phyloP scores from a whole-genome alignment of 768 basidiomycete genomes.

The Lentinula sp. region DNA sequence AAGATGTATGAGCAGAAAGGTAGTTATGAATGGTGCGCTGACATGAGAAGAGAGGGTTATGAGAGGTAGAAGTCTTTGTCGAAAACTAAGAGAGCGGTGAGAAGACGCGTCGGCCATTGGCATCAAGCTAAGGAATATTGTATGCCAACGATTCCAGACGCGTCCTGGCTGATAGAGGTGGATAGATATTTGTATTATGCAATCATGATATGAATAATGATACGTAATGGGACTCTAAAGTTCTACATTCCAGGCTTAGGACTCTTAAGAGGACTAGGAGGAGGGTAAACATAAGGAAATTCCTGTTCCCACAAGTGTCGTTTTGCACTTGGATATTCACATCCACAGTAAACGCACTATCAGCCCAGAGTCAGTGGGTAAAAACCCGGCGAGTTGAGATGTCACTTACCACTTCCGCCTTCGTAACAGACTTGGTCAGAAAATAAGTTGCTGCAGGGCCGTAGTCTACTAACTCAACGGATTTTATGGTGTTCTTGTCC shows the following conservation, averaged over 20 bases:
- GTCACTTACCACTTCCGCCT: neutral
- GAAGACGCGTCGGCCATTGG: neutral
- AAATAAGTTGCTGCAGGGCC: neutral
- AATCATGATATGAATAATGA: too few species aligned
- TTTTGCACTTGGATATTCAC: neutral
- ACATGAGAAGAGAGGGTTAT: slow-evolving; percentile 60
- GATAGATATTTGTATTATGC: too few species aligned
- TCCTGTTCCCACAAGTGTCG: neutral
- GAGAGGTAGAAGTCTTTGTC: slow-evolving; percentile 11
- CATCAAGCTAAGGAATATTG: too few species aligned
- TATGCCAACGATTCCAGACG: too few species aligned
- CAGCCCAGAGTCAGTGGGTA: neutral
- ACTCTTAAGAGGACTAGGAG: too few species aligned
- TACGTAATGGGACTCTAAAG: too few species aligned
- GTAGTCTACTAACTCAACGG: neutral
- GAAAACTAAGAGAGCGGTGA: neutral
- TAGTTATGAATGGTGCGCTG: slow-evolving; percentile 70
- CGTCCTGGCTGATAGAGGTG: too few species aligned
- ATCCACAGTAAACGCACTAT: neutral
- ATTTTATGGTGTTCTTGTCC: neutral
- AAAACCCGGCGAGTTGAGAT: neutral
- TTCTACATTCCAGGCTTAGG: too few species aligned
- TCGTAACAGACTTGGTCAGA: neutral
- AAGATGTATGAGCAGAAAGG: slow-evolving; percentile 76
- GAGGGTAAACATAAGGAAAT: neutral